Conservation (phyloP, 2,329 filamentous ascomycete genomes). For the Aspergillus sp. region DNA sequence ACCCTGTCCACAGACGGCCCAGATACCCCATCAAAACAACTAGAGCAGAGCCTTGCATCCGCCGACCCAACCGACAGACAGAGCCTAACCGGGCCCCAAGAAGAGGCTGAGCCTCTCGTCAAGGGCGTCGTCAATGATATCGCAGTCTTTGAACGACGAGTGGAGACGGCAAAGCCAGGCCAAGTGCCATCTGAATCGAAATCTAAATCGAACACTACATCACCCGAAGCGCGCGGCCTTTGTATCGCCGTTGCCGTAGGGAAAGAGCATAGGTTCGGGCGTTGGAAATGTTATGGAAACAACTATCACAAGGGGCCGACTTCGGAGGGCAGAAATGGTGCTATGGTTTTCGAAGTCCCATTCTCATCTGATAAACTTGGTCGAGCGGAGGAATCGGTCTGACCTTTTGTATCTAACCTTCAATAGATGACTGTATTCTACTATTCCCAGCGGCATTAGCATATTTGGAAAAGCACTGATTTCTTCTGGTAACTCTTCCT, state of each 20-base stretch:
- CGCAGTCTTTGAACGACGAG: slow-evolving; percentile 77
- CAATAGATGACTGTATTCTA: slow-evolving; percentile 12
- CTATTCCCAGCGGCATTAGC: slow-evolving; percentile 13
- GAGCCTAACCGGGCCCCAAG: slow-evolving; percentile 16
- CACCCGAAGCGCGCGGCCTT: slow-evolving; percentile 55
- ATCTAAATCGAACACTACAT: slow-evolving; percentile 16
- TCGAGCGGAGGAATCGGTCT: not conserved
- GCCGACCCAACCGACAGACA: slow-evolving; percentile 19
- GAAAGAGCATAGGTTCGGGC: slow-evolving; percentile 80
- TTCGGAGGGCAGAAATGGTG: slow-evolving; percentile 69
- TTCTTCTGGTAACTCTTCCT: not conserved
- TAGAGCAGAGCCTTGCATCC: slow-evolving; percentile 34
- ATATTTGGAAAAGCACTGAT: slow-evolving; percentile 12
- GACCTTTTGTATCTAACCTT: slow-evolving; percentile 10
- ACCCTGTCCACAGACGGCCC: slow-evolving; percentile 14
- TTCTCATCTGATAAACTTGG: slow-evolving; percentile 27
- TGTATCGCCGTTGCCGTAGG: slow-evolving; percentile 84
- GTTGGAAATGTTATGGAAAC: slow-evolving; percentile 64
- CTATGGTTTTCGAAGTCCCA: slow-evolving; percentile 83
- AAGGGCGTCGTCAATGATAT: slow-evolving; percentile 87
- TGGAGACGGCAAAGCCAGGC: slow-evolving; percentile 27
- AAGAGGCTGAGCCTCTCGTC: slow-evolving; percentile 44
- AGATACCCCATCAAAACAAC: slow-evolving; percentile 33
- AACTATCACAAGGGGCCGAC: slow-evolving; percentile 35
- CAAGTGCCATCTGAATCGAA: slow-evolving; percentile 23